phyloP scores from a whole-genome alignment of 805 yeast species.

The Suhomyces sp. region DNA sequence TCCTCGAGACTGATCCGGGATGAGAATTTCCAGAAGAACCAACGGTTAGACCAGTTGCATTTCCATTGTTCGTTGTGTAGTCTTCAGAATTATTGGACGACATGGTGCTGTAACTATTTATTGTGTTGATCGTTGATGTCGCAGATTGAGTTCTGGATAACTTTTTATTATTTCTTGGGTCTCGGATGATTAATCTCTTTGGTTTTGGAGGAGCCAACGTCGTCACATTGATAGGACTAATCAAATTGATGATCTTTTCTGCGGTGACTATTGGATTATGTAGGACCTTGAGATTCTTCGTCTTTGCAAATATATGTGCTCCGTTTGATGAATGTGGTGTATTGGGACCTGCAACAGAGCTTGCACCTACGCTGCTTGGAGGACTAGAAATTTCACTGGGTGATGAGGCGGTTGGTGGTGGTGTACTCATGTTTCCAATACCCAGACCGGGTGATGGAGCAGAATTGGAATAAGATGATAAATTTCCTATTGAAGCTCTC shows the following conservation, averaged over 20 bases:
- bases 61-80: neutral
- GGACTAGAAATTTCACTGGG: neutral
- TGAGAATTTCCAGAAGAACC: neutral
- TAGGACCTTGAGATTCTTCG: slow-evolving; percentile 4
- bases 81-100: slow-evolving; percentile 33
- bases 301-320: slow-evolving; percentile 5
- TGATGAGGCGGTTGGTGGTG: neutral
- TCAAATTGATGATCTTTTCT: slow-evolving; percentile 57
- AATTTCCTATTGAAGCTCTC: slow-evolving; percentile 45
- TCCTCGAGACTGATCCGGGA: neutral
- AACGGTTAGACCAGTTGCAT: neutral
- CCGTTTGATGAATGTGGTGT: neutral
- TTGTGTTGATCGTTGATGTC: slow-evolving; percentile 30
- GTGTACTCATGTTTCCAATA: too few relatives aligned
- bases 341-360: too few relatives aligned
- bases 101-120: slow-evolving; percentile 28
- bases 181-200: slow-evolving; percentile 60
- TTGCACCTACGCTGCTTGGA: neutral
- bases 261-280: slow-evolving; percentile 7
- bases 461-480: slow-evolving; percentile 7
- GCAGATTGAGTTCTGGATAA: slow-evolving; percentile 37
- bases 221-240: slow-evolving; percentile 75
- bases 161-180: slow-evolving; percentile 34
- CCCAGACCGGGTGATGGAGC: slow-evolving; percentile 1
- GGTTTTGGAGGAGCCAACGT: slow-evolving; percentile 65